These are phyloP conservation scores for Arachis stenosperma DNA, from an alignment of 306 rosid genomes.

Conservation along the genomic window DNA sequence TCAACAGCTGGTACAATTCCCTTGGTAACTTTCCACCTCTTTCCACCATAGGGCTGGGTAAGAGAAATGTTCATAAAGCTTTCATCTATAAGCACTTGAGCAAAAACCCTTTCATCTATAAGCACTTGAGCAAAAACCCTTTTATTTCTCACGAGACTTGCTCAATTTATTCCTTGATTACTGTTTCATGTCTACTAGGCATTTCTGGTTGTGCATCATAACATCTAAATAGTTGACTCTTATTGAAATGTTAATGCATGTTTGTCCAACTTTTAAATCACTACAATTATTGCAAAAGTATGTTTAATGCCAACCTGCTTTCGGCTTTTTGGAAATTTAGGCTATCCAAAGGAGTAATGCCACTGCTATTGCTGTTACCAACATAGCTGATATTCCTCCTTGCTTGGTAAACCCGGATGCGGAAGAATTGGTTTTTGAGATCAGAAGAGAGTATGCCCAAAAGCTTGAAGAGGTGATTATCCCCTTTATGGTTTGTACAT, in stretches of 20 bases:
- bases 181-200: slow-evolving; percentile 7
- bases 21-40: no score
- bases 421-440: slow-evolving; percentile 74
- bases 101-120: background rate
- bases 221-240: slow-evolving; percentile 5
- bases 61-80: no score
- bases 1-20: no score
- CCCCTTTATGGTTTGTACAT: slow-evolving; percentile 21
- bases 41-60: no score
- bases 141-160: background rate
- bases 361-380: slow-evolving; percentile 46
- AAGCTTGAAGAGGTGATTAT: slow-evolving; percentile 83
- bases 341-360: slow-evolving; percentile 62
- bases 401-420: slow-evolving; percentile 78
- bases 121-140: background rate
- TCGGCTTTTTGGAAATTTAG: slow-evolving; percentile 47
- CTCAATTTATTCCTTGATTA: slow-evolving; percentile 1
- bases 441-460: slow-evolving; percentile 76
- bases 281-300: background rate
- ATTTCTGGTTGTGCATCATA: slow-evolving; percentile 7
- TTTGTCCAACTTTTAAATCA: slow-evolving; percentile 16
- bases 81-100: no score
- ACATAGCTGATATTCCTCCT: slow-evolving; percentile 66
- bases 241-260: slow-evolving; percentile 5
- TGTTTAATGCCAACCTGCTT: slow-evolving; percentile 31